Conservation (phyloP, 1,139 yeast species). For the Yamadazyma friedrichii region DNA sequence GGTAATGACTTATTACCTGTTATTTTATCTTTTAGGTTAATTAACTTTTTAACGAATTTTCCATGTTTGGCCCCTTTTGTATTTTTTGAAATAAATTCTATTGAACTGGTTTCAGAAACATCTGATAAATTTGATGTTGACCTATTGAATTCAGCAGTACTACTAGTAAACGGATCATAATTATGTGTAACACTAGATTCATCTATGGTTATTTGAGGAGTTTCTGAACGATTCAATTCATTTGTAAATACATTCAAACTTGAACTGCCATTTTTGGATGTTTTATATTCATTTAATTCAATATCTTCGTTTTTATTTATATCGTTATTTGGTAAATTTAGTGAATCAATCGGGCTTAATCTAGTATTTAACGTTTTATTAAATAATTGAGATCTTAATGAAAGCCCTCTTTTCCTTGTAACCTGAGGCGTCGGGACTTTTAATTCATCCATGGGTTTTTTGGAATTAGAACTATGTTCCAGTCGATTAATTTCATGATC, state of each 20-base stretch:
- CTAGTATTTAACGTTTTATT: conserved; percentile 40
- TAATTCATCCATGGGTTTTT: conserved; percentile 2
- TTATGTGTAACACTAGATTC: conserved; percentile 7
- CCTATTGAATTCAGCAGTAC: conserved; percentile 20
- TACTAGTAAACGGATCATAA: conserved; percentile 18
- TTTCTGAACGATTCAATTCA: neutral
- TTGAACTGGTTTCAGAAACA: conserved; percentile 19
- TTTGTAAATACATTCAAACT: neutral
- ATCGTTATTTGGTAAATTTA: neutral
- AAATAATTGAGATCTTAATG: conserved; percentile 71
- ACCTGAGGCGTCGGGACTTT: conserved; percentile 19
- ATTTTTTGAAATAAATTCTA: conserved; percentile 22
- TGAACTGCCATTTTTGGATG: neutral
- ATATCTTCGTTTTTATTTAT: neutral
- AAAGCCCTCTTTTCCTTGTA: conserved; percentile 66
- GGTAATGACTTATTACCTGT: conserved; percentile 45
- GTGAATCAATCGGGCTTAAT: conserved; percentile 1
- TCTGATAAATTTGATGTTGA: conserved; percentile 31
- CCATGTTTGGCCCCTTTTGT: conserved; percentile 13
- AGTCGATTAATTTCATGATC: neutral
- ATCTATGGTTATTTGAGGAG: conserved; percentile 18
- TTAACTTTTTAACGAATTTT: conserved; percentile 17
- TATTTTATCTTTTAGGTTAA: conserved; percentile 28
- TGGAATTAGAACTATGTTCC: neutral
- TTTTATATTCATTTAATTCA: conserved; percentile 1